A percentile compares a stretch with the other conserved stretches of the same genome.
phyloP scores from a whole-genome alignment of 2,329 filamentous ascomycete genomes.

The Trichoderma arundinaceum region DNA sequence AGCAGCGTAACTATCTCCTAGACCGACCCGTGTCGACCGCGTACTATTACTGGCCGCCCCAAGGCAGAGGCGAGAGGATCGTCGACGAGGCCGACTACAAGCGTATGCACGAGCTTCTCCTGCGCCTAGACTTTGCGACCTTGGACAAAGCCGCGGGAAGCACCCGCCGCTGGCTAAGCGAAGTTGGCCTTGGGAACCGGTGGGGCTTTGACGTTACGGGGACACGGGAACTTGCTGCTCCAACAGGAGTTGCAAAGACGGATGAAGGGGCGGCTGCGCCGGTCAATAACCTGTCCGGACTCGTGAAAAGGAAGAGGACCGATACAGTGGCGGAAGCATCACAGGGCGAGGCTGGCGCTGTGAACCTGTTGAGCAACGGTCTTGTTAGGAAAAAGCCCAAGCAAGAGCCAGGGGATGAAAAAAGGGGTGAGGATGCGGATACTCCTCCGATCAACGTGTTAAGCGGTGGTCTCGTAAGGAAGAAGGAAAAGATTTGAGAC shows the following conservation, averaged over 20 bases:
- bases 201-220: conserved; percentile 62
- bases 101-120: conserved; percentile 69
- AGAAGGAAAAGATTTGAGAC: conserved; percentile 57
- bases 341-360: conserved; percentile 35
- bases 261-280: conserved; percentile 21
- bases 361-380: conserved; percentile 55
- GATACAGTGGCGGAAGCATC: conserved; percentile 36
- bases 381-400: conserved; percentile 63
- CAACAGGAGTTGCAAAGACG: conserved; percentile 25
- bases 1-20: conserved; percentile 56
- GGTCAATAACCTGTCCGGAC: conserved; percentile 56
- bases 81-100: conserved; percentile 70
- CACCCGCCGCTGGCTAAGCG: conserved; percentile 72
- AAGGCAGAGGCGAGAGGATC: conserved; percentile 67
- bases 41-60: conserved; percentile 69
- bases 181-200: conserved; percentile 61
- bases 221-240: conserved; percentile 39
- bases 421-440: conserved; percentile 24
- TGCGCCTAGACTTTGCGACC: conserved; percentile 75
- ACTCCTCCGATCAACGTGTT: conserved; percentile 53
- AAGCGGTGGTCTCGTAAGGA: conserved; percentile 56
- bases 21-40: conserved; percentile 59
- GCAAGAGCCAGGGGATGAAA: conserved; percentile 36
- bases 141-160: conserved; percentile 66
- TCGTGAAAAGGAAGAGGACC: conserved; percentile 56